phyloP scores from a whole-genome alignment of 306 rosid genomes.

The Castanea sativa region DNA sequence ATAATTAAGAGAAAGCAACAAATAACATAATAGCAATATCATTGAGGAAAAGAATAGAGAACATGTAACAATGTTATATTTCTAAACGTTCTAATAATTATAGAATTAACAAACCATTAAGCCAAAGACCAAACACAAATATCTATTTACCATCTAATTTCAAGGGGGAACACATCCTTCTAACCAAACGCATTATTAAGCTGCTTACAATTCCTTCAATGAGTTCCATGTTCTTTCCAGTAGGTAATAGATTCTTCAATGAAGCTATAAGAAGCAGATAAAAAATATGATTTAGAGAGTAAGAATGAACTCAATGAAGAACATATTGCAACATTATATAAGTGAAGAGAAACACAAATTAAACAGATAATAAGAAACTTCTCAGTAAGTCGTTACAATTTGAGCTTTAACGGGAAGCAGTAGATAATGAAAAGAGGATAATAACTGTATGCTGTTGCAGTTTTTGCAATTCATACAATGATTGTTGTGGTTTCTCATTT shows the following conservation, averaged over 20 bases:
- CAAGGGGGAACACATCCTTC: conserved; percentile 56
- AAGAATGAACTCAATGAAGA: neutral
- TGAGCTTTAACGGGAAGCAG: neutral
- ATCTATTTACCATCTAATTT: conserved; percentile 56
- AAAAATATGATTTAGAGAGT: neutral
- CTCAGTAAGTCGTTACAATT: neutral
- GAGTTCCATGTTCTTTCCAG: conserved; percentile 48
- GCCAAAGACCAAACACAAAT: neutral
- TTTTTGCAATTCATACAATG: neutral
- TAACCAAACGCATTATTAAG: conserved; percentile 62
- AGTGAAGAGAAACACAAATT: neutral
- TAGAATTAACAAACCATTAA: neutral
- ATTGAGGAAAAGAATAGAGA: conserved; percentile 14
- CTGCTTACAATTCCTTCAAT: conserved; percentile 66
- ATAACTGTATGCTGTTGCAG: neutral
- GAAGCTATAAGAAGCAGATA: conserved; percentile 53
- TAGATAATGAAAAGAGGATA: neutral
- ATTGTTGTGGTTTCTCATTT: neutral
- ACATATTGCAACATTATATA: neutral
- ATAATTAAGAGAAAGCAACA: conserved; percentile 2
- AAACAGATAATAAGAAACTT: neutral
- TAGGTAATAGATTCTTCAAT: conserved; percentile 52
- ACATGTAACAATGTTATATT: neutral
- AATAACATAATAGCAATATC: conserved; percentile 15
- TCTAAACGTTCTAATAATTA: neutral